Conservation (phyloP, 2,329 filamentous ascomycete species). For the Pseudocercospora cruenta region DNA sequence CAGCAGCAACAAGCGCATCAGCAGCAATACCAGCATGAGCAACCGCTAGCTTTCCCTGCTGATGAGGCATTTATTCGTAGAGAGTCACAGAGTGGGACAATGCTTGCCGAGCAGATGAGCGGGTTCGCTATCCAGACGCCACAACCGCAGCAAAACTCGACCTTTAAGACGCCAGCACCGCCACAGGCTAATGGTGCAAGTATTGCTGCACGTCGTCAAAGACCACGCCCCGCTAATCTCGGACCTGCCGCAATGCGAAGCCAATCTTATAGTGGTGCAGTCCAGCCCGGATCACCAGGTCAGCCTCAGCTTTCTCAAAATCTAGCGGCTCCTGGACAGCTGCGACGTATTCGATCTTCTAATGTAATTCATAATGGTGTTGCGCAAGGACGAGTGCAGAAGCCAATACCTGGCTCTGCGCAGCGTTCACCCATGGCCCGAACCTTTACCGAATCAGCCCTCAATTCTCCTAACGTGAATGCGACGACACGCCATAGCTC, state of each 20-base stretch:
- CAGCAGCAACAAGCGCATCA: slow-evolving; percentile 25
- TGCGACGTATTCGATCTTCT: slow-evolving; percentile 54
- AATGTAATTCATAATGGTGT: slow-evolving; percentile 48
- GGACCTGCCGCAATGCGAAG: slow-evolving; percentile 48
- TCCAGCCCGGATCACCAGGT: slow-evolving; percentile 46
- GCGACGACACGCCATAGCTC: slow-evolving; percentile 43
- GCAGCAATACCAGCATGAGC: slow-evolving; percentile 29
- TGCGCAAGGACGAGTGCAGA: slow-evolving; percentile 51
- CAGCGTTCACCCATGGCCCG: slow-evolving; percentile 53
- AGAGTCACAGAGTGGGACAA: slow-evolving; percentile 36
- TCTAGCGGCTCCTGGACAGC: slow-evolving; percentile 67
- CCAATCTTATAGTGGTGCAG: slow-evolving; percentile 40
- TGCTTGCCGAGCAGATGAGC: slow-evolving; percentile 42
- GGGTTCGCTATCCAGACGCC: slow-evolving; percentile 40
- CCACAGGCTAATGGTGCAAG: slow-evolving; percentile 36
- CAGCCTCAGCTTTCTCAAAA: slow-evolving; percentile 56
- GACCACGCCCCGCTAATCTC: slow-evolving; percentile 47
- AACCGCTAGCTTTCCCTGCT: slow-evolving; percentile 38
- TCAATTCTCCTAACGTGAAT: slow-evolving; percentile 48
- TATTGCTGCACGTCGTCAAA: slow-evolving; percentile 45
- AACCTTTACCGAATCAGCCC: slow-evolving; percentile 50
- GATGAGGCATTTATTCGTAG: slow-evolving; percentile 38
- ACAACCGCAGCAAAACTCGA: slow-evolving; percentile 32
- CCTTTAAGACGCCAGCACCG: slow-evolving; percentile 43
- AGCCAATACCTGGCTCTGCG: slow-evolving; percentile 48